Evolutionary conservation across 495 filamentous ascomycete species (phyloP).

Genomic region (Annulohypoxylon moriforme): DNA sequence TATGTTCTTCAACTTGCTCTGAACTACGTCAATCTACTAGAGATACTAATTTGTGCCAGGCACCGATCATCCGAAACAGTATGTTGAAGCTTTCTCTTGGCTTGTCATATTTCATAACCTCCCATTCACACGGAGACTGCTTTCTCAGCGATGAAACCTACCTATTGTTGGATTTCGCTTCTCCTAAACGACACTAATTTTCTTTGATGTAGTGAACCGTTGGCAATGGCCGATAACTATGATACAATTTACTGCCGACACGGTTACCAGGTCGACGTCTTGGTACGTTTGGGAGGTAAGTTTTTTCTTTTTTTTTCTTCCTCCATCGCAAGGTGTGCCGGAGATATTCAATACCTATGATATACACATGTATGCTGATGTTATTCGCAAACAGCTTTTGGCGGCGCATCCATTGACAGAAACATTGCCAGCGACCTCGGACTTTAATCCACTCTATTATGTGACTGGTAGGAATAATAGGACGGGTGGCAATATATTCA

Average conservation of each 20-base stretch:
- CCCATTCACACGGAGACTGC: no score
- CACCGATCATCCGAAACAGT: conserved; percentile 54
- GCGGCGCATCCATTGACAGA: conserved; percentile 65
- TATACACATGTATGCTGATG: conserved; percentile 28
- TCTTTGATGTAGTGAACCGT: conserved; percentile 45
- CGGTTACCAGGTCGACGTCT: conserved; percentile 59
- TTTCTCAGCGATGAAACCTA: no score
- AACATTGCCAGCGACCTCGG: conserved; percentile 59
- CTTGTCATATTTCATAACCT: no score
- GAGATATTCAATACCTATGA: background rate
- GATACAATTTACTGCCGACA: conserved; percentile 65
- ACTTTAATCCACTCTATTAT: conserved; percentile 69
- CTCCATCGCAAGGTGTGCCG: background rate
- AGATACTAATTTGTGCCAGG: conserved; percentile 28
- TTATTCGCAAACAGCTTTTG: conserved; percentile 58
- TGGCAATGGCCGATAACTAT: conserved; percentile 60
- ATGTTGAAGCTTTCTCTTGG: background rate
- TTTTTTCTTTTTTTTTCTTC: conserved; percentile 54
- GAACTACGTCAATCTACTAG: background rate
- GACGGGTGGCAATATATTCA: conserved; percentile 61
- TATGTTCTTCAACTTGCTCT: background rate
- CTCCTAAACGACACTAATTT: background rate
- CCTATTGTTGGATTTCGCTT: background rate
- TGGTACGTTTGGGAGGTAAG: conserved; percentile 58
- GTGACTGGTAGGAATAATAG: conserved; percentile 59